Evolutionary conservation across 495 filamentous ascomycete species (phyloP).

Genomic region (Margaritispora aquatica): DNA sequence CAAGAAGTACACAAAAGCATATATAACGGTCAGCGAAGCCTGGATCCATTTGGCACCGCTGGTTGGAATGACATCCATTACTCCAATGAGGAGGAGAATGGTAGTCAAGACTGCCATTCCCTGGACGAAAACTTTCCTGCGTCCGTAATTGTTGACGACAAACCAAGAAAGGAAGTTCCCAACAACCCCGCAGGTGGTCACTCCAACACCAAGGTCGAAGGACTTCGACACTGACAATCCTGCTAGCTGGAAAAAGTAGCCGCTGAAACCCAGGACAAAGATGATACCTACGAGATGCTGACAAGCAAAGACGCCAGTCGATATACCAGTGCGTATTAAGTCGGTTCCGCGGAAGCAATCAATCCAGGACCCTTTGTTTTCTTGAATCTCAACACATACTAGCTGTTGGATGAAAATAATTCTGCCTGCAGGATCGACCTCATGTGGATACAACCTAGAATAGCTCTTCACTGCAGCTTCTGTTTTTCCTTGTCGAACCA

Average conservation of each 20-base stretch:
- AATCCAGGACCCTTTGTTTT: conserved; percentile 26
- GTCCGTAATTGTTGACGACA: conserved; percentile 6
- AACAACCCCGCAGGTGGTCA: conserved; percentile 21
- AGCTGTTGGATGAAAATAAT: too few relatives aligned
- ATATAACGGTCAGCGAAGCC: conserved; percentile 43
- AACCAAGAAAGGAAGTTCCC: conserved; percentile 33
- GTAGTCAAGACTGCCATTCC: conserved; percentile 7
- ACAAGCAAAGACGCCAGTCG: conserved; percentile 38
- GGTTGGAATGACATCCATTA: conserved; percentile 14
- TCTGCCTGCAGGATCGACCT: too few relatives aligned
- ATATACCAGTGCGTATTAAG: conserved; percentile 47
- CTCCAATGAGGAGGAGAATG: conserved; percentile 15
- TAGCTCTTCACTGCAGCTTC: too few relatives aligned
- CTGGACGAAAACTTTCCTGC: conserved; percentile 11
- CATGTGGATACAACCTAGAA: too few relatives aligned
- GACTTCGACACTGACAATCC: conserved; percentile 41
- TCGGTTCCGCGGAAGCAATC: conserved; percentile 51
- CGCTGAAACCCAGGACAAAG: conserved; percentile 46
- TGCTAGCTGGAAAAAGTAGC: conserved; percentile 58
- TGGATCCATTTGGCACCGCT: conserved; percentile 32
- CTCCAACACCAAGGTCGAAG: conserved; percentile 37
- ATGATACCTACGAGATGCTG: conserved; percentile 45
- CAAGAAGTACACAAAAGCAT: conserved; percentile 49
- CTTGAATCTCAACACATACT: too few relatives aligned
- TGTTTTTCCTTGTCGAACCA: too few relatives aligned